Conservation (phyloP, 441 rosid species). For the Euphorbia corollata region DNA sequence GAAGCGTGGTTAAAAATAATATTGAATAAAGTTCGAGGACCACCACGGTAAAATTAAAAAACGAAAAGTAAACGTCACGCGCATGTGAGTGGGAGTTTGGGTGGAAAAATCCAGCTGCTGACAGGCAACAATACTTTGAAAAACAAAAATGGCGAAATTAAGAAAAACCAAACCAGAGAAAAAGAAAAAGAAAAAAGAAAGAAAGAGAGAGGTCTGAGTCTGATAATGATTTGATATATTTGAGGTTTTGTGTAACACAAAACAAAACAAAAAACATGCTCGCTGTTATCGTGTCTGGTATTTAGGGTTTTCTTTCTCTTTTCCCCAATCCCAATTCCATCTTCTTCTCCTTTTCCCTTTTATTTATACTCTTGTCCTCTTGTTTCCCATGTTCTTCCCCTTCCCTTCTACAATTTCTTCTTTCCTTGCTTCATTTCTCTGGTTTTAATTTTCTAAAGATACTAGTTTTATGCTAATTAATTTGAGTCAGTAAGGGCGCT, state of each 20-base stretch:
- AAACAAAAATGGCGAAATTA: background rate
- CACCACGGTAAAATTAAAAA: background rate
- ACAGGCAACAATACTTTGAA: background rate
- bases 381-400: background rate
- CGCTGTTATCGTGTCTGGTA: conserved; percentile 62
- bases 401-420: too few species aligned
- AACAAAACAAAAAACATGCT: conserved; percentile 20
- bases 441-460: background rate
- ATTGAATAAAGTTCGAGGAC: background rate
- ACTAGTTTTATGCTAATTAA: conserved; percentile 8
- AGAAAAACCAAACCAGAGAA: background rate
- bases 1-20: too few species aligned
- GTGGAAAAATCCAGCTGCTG: background rate
- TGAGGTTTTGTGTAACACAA: background rate
- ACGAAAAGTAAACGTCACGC: background rate
- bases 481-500: conserved; percentile 15
- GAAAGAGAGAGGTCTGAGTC: background rate
- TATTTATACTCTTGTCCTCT: conserved; percentile 9
- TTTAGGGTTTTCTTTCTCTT: conserved; percentile 42
- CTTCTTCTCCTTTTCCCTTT: background rate
- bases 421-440: too few species aligned
- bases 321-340: conserved; percentile 22
- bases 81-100: conserved; percentile 4
- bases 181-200: background rate
- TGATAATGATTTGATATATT: background rate